Conservation (phyloP, 805 yeast genomes). For the Lachancea thermotolerans region DNA sequence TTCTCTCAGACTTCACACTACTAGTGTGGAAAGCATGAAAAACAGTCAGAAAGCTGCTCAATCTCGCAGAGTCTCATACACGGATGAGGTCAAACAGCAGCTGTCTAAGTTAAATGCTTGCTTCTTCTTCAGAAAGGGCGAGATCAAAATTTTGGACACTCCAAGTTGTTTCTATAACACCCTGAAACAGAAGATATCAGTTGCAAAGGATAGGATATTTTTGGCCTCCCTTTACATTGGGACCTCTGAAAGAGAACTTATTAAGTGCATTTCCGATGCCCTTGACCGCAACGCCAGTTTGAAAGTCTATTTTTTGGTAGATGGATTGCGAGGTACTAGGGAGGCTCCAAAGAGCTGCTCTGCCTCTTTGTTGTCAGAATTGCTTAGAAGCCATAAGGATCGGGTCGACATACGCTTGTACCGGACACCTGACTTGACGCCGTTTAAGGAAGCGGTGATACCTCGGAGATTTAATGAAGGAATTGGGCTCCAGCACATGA, state of each 20-base stretch:
- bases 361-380: slow-evolving; percentile 63
- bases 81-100: slow-evolving; percentile 12
- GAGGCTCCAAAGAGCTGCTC: slow-evolving; percentile 78
- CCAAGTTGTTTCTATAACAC: slow-evolving; percentile 70
- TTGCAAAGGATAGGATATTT: slow-evolving; percentile 63
- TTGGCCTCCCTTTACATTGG: slow-evolving; percentile 86
- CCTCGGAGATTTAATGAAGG: slow-evolving; percentile 90
- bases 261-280: slow-evolving; percentile 56
- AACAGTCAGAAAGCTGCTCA: background rate
- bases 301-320: slow-evolving; percentile 68
- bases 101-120: slow-evolving; percentile 29
- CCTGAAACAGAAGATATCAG: slow-evolving; percentile 53
- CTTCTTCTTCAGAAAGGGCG: slow-evolving; percentile 49
- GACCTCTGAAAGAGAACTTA: slow-evolving; percentile 67
- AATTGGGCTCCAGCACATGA: slow-evolving; percentile 93
- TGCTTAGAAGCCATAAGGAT: slow-evolving; percentile 57
- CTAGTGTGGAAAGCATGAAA: background rate
- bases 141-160: slow-evolving; percentile 52
- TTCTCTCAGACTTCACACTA: background rate
- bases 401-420: slow-evolving; percentile 78
- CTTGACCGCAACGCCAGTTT: slow-evolving; percentile 52
- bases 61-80: slow-evolving; percentile 5
- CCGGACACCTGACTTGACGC: slow-evolving; percentile 80
- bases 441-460: slow-evolving; percentile 53
- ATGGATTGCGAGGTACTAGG: slow-evolving; percentile 87